These are phyloP conservation scores for Chrysoporthe puriensis DNA, from an alignment of 2,329 filamentous ascomycete species.

Conservation along the genomic window DNA sequence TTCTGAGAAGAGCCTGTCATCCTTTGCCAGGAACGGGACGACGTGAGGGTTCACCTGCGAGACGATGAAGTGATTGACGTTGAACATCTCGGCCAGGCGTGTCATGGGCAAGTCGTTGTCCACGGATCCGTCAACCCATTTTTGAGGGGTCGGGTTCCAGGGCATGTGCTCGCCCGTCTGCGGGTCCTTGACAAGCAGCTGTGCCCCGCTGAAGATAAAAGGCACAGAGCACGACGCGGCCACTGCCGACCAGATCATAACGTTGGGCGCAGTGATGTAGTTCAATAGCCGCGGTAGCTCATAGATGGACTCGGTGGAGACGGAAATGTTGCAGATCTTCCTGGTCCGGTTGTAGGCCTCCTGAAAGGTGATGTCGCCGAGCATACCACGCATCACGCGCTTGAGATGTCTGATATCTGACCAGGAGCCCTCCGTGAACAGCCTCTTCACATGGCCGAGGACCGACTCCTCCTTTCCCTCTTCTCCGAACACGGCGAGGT, in stretches of 20 bases:
- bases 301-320: conserved; percentile 85
- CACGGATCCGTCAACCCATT: conserved; percentile 93
- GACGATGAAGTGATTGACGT: conserved; percentile 97
- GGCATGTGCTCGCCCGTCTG: conserved; percentile 74
- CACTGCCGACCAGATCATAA: conserved; percentile 95
- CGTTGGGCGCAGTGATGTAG: conserved; percentile 90
- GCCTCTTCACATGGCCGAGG: conserved; percentile 68
- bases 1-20: conserved; percentile 60
- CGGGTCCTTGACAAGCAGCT: conserved; percentile 83
- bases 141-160: conserved; percentile 84
- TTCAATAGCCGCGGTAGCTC: conserved; percentile 87
- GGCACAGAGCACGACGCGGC: conserved; percentile 95
- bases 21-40: conserved; percentile 78
- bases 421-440: conserved; percentile 81
- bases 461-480: conserved; percentile 62
- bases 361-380: conserved; percentile 92
- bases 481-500: conserved; percentile 78
- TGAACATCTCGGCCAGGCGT: conserved; percentile 90
- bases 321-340: conserved; percentile 89
- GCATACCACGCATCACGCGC: conserved; percentile 76
- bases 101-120: conserved; percentile 94
- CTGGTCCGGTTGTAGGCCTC: conserved; percentile 95
- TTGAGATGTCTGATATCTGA: conserved; percentile 83
- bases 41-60: conserved; percentile 97
- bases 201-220: conserved; percentile 78